These are phyloP conservation scores for Camptophora hylomeconis DNA, from an alignment of 2,329 filamentous ascomycete species.

Conservation along the genomic window DNA sequence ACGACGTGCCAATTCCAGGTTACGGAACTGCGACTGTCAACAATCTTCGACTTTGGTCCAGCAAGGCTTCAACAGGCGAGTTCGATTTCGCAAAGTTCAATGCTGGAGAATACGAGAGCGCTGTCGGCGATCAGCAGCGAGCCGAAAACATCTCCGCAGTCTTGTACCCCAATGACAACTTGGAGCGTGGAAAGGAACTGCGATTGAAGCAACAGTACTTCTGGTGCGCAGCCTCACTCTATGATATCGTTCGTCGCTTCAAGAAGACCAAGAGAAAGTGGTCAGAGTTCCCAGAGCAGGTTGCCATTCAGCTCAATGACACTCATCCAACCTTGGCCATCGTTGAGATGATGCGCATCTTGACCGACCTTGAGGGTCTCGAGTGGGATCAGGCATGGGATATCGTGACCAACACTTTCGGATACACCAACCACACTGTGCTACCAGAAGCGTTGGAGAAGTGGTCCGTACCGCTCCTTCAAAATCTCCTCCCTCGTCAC, in stretches of 20 bases:
- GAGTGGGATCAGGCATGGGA: slow-evolving; percentile 89
- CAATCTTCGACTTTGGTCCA: slow-evolving; percentile 94
- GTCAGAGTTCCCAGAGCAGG: slow-evolving; percentile 84
- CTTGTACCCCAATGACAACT: slow-evolving; percentile 92
- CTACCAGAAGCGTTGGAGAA: slow-evolving; percentile 95
- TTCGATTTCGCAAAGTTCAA: slow-evolving; percentile 99
- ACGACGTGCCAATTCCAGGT: slow-evolving; percentile 84
- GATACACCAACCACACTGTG: slow-evolving; percentile 98
- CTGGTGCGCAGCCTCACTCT: slow-evolving; percentile 93
- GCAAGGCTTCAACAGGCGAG: slow-evolving; percentile 90
- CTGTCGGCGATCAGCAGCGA: slow-evolving; percentile 92
- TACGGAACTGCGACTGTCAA: slow-evolving; percentile 85
- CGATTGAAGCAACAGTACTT: slow-evolving; percentile 99
- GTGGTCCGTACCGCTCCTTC: slow-evolving; percentile 87
- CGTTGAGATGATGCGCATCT: slow-evolving; percentile 86
- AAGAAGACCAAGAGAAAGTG: slow-evolving; percentile 91
- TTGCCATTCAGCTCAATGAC: slow-evolving; percentile 96
- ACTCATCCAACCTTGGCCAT: slow-evolving; percentile 94
- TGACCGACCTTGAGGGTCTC: slow-evolving; percentile 78
- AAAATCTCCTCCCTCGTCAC: slow-evolving; percentile 85
- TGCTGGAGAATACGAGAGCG: slow-evolving; percentile 92
- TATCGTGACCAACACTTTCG: slow-evolving; percentile 67
- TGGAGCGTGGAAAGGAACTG: slow-evolving; percentile 92
- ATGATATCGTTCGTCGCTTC: slow-evolving; percentile 93
- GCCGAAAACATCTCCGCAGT: slow-evolving; percentile 99